Conservation (phyloP, 2,329 filamentous ascomycete species). For the Apiospora aurea region DNA sequence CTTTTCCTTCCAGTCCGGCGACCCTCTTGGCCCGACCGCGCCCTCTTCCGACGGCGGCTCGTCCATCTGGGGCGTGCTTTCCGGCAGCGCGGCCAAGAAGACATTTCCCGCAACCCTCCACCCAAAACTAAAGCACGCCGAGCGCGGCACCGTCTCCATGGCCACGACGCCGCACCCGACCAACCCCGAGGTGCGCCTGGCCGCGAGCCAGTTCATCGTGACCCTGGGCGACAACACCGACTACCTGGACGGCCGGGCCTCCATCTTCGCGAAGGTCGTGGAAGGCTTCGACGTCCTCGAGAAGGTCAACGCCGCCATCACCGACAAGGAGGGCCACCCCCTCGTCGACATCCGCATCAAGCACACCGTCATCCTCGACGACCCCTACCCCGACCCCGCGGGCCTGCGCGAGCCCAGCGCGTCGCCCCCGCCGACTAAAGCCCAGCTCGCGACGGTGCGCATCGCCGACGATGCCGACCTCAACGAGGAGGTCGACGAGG, state of each 20-base stretch:
- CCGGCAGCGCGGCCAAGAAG: slow-evolving; percentile 71
- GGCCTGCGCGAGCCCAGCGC: slow-evolving; percentile 78
- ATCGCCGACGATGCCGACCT: slow-evolving; percentile 90
- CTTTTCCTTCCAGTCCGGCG: slow-evolving; percentile 96
- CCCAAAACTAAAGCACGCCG: slow-evolving; percentile 85
- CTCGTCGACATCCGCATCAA: slow-evolving; percentile 94
- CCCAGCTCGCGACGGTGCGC: slow-evolving; percentile 88
- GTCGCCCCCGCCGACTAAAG: slow-evolving; percentile 82
- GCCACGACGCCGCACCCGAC: slow-evolving; percentile 81
- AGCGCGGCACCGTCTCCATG: slow-evolving; percentile 95
- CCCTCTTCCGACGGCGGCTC: slow-evolving; percentile 88
- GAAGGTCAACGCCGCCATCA: slow-evolving; percentile 89
- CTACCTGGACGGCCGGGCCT: slow-evolving; percentile 90
- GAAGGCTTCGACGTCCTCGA: slow-evolving; percentile 95
- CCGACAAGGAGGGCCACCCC: slow-evolving; percentile 84
- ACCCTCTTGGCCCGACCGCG: slow-evolving; percentile 87
- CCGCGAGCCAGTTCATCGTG: slow-evolving; percentile 92
- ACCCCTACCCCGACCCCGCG: slow-evolving; percentile 85
- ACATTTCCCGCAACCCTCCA: slow-evolving; percentile 86
- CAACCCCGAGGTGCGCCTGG: slow-evolving; percentile 82
- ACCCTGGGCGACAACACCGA: slow-evolving; percentile 90
- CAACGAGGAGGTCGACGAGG: slow-evolving; percentile 75
- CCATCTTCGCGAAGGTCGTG: slow-evolving; percentile 92
- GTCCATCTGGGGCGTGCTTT: slow-evolving; percentile 88
- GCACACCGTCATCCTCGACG: slow-evolving; percentile 90